A percentile compares a stretch with the other conserved stretches of the same genome.
Conservation (phyloP, 495 filamentous ascomycete species). For the Aspergillus mulundensis region DNA sequence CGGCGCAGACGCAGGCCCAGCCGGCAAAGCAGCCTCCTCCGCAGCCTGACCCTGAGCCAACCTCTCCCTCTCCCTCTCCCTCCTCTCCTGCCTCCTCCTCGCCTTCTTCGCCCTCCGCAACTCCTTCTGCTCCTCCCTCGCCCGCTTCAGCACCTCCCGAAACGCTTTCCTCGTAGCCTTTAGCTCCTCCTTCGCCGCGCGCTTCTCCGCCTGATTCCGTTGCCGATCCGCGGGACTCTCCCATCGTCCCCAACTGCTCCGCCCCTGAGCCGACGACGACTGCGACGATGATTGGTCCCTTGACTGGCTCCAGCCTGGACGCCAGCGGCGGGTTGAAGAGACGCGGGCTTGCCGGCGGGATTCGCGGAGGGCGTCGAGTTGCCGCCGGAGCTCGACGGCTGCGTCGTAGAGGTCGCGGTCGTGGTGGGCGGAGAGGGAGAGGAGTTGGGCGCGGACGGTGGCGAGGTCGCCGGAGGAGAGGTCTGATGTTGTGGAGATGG, state of each 20-base stretch:
- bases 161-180: conserved; percentile 38
- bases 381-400: conserved; percentile 36
- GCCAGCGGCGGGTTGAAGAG: conserved; percentile 24
- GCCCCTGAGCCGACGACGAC: neutral
- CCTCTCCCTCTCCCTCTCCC: conserved; percentile 4
- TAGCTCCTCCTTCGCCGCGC: conserved; percentile 38
- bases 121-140: conserved; percentile 38
- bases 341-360: conserved; percentile 35
- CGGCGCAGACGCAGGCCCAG: neutral
- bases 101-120: conserved; percentile 21
- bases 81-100: conserved; percentile 22
- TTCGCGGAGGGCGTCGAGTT: conserved; percentile 33
- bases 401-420: conserved; percentile 39
- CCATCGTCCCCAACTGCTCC: conserved; percentile 37
- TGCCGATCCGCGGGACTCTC: conserved; percentile 37
- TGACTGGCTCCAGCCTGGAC: conserved; percentile 19
- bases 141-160: conserved; percentile 35
- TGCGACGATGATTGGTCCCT: neutral
- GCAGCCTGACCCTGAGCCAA: neutral
- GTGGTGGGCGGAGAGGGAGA: conserved; percentile 36
- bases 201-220: conserved; percentile 28
- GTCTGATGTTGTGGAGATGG: conserved; percentile 40
- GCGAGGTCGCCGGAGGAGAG: conserved; percentile 39
- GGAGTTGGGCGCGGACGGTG: conserved; percentile 37
- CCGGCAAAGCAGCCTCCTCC: neutral